Evolutionary conservation across 2,329 filamentous ascomycete genomes (phyloP).

Genomic region (Penicillium occitanis): DNA sequence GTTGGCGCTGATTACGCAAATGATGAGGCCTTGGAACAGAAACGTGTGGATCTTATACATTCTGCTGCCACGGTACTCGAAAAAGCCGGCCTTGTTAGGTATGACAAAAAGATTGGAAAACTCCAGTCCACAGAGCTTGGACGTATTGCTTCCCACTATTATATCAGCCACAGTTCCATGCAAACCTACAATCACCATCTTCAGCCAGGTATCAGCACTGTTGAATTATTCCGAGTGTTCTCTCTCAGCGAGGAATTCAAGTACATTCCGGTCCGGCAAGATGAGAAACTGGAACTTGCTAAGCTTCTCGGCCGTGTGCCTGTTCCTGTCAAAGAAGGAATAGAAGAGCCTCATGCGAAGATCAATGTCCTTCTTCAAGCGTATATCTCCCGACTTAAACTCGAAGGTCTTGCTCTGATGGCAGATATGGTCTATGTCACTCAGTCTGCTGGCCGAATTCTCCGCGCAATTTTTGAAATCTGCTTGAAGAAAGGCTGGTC

Average conservation of each 20-base stretch:
- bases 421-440: constrained; percentile 98
- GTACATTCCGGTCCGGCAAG: constrained; percentile 95
- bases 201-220: constrained; percentile 86
- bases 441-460: constrained; percentile 92
- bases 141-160: constrained; percentile 95
- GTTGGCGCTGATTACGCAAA: constrained; percentile 95
- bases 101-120: constrained; percentile 88
- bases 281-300: constrained; percentile 94
- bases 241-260: constrained; percentile 97
- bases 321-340: constrained; percentile 94
- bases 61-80: constrained; percentile 86
- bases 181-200: constrained; percentile 94
- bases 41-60: constrained; percentile 94
- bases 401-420: constrained; percentile 94
- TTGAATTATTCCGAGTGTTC: constrained; percentile 96
- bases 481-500: constrained; percentile 97
- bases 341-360: constrained; percentile 95
- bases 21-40: constrained; percentile 88
- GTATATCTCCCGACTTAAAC: constrained; percentile 90
- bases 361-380: constrained; percentile 97
- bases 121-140: constrained; percentile 91
- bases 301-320: constrained; percentile 88
- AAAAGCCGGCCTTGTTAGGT: constrained; percentile 85
- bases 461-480: constrained; percentile 95
- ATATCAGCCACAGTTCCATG: constrained; percentile 96